phyloP scores from a whole-genome alignment of 75 land plant species.

The Selaginella moellendorffii region DNA sequence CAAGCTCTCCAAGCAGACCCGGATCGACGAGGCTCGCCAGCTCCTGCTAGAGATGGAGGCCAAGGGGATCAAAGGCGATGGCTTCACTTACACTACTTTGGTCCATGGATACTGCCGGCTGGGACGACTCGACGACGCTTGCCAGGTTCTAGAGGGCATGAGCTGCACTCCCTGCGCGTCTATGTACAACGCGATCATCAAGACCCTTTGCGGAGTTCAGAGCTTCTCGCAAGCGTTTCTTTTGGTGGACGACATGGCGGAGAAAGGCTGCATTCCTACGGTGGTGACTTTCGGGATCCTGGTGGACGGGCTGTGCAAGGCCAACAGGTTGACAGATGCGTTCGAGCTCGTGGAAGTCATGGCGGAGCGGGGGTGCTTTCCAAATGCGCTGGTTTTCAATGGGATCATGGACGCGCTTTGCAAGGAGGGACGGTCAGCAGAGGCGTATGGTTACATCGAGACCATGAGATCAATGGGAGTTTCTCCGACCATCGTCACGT shows the following conservation, averaged over 20 bases:
- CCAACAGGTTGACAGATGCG: background rate
- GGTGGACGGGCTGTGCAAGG: conserved; percentile 5
- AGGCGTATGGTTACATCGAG: conserved; percentile 37
- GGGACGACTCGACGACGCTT: conserved; percentile 37
- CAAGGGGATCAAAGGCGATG: conserved; percentile 30
- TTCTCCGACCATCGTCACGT: conserved; percentile 42
- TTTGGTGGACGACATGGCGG: background rate
- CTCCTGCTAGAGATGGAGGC: background rate
- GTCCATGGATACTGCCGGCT: conserved; percentile 41
- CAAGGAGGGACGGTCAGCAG: conserved; percentile 27
- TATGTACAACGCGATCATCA: background rate
- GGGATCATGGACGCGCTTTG: conserved; percentile 49
- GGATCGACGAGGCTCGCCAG: background rate
- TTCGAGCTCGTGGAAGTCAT: conserved; percentile 1
- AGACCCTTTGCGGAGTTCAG: background rate
- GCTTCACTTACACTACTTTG: conserved; percentile 31
- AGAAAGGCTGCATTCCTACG: background rate
- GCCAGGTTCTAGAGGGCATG: conserved; percentile 8
- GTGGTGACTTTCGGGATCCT: background rate
- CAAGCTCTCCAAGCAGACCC: background rate
- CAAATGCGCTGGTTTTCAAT: conserved; percentile 20
- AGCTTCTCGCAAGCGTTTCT: background rate
- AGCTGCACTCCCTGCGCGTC: background rate
- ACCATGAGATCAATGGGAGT: conserved; percentile 43
- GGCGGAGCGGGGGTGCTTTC: conserved; percentile 21